phyloP scores from a whole-genome alignment of 345 rosid genomes.

The Salix suchowensis region DNA sequence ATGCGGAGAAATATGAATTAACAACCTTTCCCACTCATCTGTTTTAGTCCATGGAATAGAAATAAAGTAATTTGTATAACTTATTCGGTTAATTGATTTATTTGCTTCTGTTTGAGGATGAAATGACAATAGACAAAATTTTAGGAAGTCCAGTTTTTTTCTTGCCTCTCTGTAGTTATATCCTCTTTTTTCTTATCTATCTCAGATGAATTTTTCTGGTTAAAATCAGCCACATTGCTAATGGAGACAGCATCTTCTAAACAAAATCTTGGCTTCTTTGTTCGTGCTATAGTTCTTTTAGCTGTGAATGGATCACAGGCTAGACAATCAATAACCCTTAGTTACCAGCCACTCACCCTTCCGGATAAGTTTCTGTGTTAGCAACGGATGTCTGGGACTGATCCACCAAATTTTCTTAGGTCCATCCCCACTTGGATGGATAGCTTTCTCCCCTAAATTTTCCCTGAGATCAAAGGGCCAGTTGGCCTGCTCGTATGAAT shows the following conservation, averaged over 20 bases:
- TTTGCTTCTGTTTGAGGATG: not conserved
- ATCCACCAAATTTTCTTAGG: not conserved
- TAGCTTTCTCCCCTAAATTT: not conserved
- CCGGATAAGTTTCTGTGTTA: not conserved
- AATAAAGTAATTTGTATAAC: not conserved
- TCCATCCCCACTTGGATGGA: not conserved
- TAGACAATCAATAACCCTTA: not conserved
- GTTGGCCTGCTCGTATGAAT: not conserved
- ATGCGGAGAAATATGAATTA: not conserved
- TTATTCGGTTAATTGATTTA: not conserved
- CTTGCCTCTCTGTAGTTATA: not conserved
- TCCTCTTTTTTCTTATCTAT: not conserved
- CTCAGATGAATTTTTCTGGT: not conserved
- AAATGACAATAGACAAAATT: not conserved
- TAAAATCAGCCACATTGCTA: not conserved
- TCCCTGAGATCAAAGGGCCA: not conserved
- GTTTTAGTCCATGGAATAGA: not conserved
- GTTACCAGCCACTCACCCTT: not conserved
- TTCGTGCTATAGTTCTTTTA: not conserved
- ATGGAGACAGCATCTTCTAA: not conserved
- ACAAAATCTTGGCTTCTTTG: not conserved
- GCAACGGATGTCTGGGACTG: not conserved
- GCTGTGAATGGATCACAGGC: not conserved
- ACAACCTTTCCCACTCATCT: not conserved
- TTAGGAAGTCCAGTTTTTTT: not conserved